These are phyloP conservation scores for Pythium rhizo-oryzae DNA, from an alignment of 352 stramenopile species.

Conservation along the genomic window DNA sequence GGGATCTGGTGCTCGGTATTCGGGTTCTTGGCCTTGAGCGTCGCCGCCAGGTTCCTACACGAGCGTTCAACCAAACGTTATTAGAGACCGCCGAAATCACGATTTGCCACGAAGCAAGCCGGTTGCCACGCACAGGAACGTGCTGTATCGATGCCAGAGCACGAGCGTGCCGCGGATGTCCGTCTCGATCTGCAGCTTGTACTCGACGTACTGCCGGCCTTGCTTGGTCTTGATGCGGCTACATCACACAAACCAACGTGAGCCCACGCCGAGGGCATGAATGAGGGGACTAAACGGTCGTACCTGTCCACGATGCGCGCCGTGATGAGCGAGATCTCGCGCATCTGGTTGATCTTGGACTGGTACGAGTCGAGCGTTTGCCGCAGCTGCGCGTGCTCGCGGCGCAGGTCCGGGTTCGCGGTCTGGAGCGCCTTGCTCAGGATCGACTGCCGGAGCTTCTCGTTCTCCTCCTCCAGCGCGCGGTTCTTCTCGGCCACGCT, in stretches of 20 bases:
- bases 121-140: slow-evolving; percentile 68
- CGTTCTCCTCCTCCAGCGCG: slow-evolving; percentile 79
- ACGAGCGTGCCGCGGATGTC: slow-evolving; percentile 85
- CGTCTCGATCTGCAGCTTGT: slow-evolving; percentile 89
- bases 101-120: background rate
- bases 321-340: slow-evolving; percentile 83
- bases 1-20: slow-evolving; percentile 73
- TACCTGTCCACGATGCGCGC: slow-evolving; percentile 88
- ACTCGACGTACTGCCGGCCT: slow-evolving; percentile 87
- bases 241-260: background rate
- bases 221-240: slow-evolving; percentile 86
- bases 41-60: slow-evolving; percentile 73
- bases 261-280: background rate
- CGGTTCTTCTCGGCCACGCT: slow-evolving; percentile 71
- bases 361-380: slow-evolving; percentile 88
- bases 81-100: background rate
- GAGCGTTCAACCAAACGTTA: background rate
- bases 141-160: slow-evolving; percentile 90
- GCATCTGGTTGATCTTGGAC: slow-evolving; percentile 89
- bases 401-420: slow-evolving; percentile 75
- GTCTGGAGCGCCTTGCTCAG: slow-evolving; percentile 76
- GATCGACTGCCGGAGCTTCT: slow-evolving; percentile 79
- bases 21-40: slow-evolving; percentile 82
- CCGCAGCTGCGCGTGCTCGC: slow-evolving; percentile 81
- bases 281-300: background rate